These are phyloP conservation scores for Exophiala mesophila DNA, from an alignment of 2,329 filamentous ascomycete species.

Conservation along the genomic window DNA sequence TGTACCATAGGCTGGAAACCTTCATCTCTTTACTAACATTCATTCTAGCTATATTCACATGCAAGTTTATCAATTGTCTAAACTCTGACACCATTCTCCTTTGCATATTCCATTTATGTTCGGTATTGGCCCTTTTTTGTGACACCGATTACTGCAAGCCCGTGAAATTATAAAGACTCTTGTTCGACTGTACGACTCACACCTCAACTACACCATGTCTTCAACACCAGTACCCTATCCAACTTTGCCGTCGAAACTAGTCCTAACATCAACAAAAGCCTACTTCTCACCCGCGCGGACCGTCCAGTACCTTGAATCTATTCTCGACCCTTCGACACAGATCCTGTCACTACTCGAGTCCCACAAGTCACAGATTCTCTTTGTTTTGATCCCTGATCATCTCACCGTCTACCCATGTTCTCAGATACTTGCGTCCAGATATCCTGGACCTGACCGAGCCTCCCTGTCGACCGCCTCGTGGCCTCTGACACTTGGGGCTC, in stretches of 20 bases:
- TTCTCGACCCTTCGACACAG: slow-evolving; percentile 47
- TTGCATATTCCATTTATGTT: too few relatives aligned
- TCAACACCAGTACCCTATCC: slow-evolving; percentile 24
- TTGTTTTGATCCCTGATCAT: slow-evolving; percentile 77
- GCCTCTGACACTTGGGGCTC: slow-evolving; percentile 63
- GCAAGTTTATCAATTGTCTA: too few relatives aligned
- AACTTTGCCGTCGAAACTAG: slow-evolving; percentile 53
- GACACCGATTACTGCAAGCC: too few relatives aligned
- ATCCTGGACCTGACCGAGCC: slow-evolving; percentile 1
- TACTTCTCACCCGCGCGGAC: slow-evolving; percentile 69
- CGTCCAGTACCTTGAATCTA: slow-evolving; percentile 48
- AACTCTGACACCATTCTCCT: too few relatives aligned
- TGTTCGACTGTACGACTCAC: too few relatives aligned
- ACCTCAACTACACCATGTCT: background rate
- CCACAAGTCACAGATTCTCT: slow-evolving; percentile 52
- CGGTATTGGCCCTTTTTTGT: too few relatives aligned
- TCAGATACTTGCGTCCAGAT: slow-evolving; percentile 31
- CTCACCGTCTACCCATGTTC: slow-evolving; percentile 54
- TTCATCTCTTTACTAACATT: too few relatives aligned
- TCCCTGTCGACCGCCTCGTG: slow-evolving; percentile 20
- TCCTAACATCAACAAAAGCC: slow-evolving; percentile 74
- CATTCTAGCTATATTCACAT: too few relatives aligned
- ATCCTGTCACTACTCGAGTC: slow-evolving; percentile 31
- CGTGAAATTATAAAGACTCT: too few relatives aligned
- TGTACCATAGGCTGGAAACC: too few relatives aligned